Evolutionary conservation across 108 stramenopile species (phyloP), one percentile per base, ranked within the genome.

Genomic region (Cylindrotheca closterium): DNA sequence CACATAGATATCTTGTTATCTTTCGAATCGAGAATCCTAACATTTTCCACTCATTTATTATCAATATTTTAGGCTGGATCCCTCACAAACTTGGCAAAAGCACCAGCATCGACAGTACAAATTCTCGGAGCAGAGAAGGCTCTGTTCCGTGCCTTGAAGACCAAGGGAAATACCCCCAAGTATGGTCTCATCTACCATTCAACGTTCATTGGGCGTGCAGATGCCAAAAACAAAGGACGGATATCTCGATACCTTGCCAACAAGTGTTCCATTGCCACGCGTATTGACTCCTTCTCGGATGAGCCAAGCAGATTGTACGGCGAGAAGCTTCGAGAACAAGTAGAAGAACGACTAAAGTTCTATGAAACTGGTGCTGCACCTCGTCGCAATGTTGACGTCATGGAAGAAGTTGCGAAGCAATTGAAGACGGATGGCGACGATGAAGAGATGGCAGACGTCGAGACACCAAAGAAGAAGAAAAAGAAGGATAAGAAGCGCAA

Each of bases 101-200:
- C 96, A 50, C 99, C 99, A 25, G 98, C 98, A 18, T 96, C 95
- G n/a, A 99, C 98, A 2, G 95, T 99, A 18, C 99, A 99, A 76
- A 99, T 99, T 67, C 82, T 99, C 23, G 99, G 99, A 24, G 99
- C 99, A 0, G 99, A 99, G 70, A 99, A 99, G 88, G 99, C 98
- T 1, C 91, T 99, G 42, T 99, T 99, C 91, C 95, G 99, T n/a
- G 99, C 99, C 28, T 92, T 99, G 51, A 99, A 99, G 80, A 99
- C 99, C 24, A 99, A 99, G 84, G 97, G 98, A 58, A 98, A 99
- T 82, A 99, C 99, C 21, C 99, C 99, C 47, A 99, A 99, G 83
- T 99, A 99, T 77, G 99, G 99, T 30, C 86, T 99, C 45, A 99
- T 99, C 71, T 99, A 99, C 70, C 99, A 99, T 73, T 97, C 98